Base-by-base conservation (phyloP, 2,329 filamentous ascomycete genomes). In the Cyclaneusma minus region DNA sequence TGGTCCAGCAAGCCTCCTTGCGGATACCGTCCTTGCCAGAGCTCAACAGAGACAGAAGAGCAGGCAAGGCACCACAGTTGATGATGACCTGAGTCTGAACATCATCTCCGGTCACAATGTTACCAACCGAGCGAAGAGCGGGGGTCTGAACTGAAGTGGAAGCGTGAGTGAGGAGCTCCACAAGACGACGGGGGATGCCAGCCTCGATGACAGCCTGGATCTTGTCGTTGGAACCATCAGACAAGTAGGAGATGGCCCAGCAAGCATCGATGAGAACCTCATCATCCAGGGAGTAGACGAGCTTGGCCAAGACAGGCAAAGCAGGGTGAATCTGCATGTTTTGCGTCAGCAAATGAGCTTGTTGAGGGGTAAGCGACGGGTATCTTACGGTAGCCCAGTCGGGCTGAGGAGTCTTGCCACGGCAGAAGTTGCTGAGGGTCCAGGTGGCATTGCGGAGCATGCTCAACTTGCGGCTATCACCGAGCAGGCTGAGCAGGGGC, bases 1-100 rank as follows among this genome's bases (percentile, higher is more conserved):
- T 98, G 26, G 89, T 98, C 89, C 89, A 98, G 72, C 89, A 98
- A 15, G 89, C 89, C 57, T 98, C 89, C 66, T 98, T 98, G 40
- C 89, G 83, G 40, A 98, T 98, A 14, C 89, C 89, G 47, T 98
- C 89, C 68, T 98, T 98, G 48, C 82, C 89, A 18, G 87, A 95
- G 64, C 85, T 87, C 36, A 98, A 63, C 11, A 98, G 74, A 18
- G 85, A 89, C 27, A 95, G 62, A n/a, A 98, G 69, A 38, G 85
- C 91, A 21, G 85, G 75, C 24, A 98, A 68, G 39, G 89, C 77
- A 34, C 89, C 87, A 44, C 85, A 93, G 69, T 98, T 98, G 57
- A 98, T 98, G 54, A 98, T 94, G 40, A 98, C 84, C 56, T 98
- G 89, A 13, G 89, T 98, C 60, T 98, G 89, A 21, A 98, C 81